phyloP scores from a whole-genome alignment of 2,329 filamentous ascomycete genomes.

The Alternaria sp. region DNA sequence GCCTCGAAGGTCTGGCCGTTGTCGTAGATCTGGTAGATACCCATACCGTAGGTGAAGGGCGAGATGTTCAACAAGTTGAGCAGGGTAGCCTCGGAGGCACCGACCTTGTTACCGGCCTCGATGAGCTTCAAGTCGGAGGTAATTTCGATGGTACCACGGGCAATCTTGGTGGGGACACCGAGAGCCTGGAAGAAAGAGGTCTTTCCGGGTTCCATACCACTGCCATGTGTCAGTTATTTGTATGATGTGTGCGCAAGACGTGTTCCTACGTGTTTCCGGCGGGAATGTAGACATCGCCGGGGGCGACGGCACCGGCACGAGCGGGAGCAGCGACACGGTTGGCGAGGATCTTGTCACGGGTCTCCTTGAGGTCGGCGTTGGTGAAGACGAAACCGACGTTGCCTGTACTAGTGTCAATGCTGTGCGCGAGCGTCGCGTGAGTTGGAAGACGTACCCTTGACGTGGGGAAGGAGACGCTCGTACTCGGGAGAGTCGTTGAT shows the following conservation, averaged over 20 bases:
- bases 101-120: slow-evolving; percentile 91
- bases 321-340: slow-evolving; percentile 98
- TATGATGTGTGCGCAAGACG: not conserved
- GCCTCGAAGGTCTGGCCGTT: slow-evolving; percentile 90
- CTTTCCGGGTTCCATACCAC: slow-evolving; percentile 99
- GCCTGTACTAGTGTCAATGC: slow-evolving; percentile 54
- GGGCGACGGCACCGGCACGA: slow-evolving; percentile 96
- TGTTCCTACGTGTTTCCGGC: slow-evolving; percentile 82
- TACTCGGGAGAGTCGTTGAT: slow-evolving; percentile 90
- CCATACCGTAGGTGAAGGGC: slow-evolving; percentile 81
- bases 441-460: slow-evolving; percentile 68
- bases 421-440: not conserved
- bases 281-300: slow-evolving; percentile 90
- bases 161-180: slow-evolving; percentile 99
- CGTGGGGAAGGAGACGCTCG: slow-evolving; percentile 93
- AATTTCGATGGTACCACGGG: slow-evolving; percentile 99
- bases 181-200: slow-evolving; percentile 99
- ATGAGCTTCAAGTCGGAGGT: slow-evolving; percentile 97
- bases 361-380: slow-evolving; percentile 90
- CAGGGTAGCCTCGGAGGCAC: slow-evolving; percentile 96
- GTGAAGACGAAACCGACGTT: slow-evolving; percentile 99
- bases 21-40: slow-evolving; percentile 95
- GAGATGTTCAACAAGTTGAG: slow-evolving; percentile 99
- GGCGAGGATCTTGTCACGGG: slow-evolving; percentile 90
- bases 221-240: slow-evolving; percentile 25